A percentile compares a stretch with the other conserved stretches of the same genome.
Evolutionary conservation across 371 early-diverging fungal species (phyloP).

Genomic region (Rhizomucor pusillus): DNA sequence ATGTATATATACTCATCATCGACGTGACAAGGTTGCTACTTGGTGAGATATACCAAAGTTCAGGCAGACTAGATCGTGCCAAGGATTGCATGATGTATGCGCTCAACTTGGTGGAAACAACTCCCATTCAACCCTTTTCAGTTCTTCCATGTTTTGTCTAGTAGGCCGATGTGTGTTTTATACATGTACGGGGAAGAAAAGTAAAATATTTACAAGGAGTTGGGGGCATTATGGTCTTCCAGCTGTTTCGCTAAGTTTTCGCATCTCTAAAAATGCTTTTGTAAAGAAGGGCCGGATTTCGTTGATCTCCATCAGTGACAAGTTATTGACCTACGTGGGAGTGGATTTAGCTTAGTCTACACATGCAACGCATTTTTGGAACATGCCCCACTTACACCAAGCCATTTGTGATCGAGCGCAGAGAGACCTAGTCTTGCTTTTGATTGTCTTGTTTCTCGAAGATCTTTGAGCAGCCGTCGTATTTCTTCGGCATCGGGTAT

Average conservation of each 20-base stretch:
- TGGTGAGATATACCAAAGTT: constrained; percentile 51
- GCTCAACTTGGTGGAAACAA: constrained; percentile 63
- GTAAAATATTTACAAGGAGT: not conserved
- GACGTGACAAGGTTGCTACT: constrained; percentile 46
- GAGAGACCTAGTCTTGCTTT: constrained; percentile 76
- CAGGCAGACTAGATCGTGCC: constrained; percentile 53
- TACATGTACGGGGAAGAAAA: not conserved
- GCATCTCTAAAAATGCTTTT: constrained; percentile 70
- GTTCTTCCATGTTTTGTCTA: constrained; percentile 40
- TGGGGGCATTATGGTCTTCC: not conserved
- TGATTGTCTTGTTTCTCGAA: constrained; percentile 80
- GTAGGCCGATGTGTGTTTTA: not conserved
- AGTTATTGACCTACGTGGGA: constrained; percentile 66
- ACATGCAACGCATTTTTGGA: too few relatives aligned
- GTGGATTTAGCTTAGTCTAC: not conserved
- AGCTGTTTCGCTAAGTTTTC: constrained; percentile 31
- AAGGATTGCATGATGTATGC: constrained; percentile 72
- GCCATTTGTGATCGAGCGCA: constrained; percentile 61
- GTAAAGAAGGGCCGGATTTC: constrained; percentile 86
- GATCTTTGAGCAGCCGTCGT: constrained; percentile 73
- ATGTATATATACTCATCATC: constrained; percentile 3
- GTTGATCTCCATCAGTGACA: constrained; percentile 85
- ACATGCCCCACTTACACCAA: constrained; percentile 50
- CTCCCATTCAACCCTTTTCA: constrained; percentile 62
- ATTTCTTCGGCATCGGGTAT: constrained; percentile 70